Conservation (phyloP, 2,329 filamentous ascomycete genomes). For the Phyllosticta ampelicida region DNA sequence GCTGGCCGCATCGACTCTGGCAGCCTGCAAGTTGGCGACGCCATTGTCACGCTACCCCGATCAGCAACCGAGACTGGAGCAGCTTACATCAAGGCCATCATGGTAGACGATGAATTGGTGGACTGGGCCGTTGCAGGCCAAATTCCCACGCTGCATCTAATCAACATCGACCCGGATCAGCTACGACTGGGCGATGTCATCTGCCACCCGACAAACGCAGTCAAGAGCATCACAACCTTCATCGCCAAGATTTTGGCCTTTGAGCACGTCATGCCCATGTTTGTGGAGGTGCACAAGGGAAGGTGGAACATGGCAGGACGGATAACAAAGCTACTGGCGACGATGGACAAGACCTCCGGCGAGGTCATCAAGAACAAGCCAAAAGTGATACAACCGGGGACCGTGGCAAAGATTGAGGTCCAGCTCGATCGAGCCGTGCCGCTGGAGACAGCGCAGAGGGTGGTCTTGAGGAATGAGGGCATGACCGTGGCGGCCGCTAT, state of each 20-base stretch:
- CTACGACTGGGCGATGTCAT: conserved; percentile 71
- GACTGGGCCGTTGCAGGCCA: conserved; percentile 94
- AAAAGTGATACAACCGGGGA: conserved; percentile 68
- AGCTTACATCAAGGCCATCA: conserved; percentile 70
- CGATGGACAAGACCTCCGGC: conserved; percentile 70
- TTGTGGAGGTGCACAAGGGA: conserved; percentile 79
- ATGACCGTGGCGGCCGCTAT: conserved; percentile 81
- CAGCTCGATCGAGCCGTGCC: conserved; percentile 65
- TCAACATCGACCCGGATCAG: conserved; percentile 74
- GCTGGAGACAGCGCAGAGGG: conserved; percentile 65
- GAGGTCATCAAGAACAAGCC: conserved; percentile 72
- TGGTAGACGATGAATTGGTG: conserved; percentile 58
- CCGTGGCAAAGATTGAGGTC: conserved; percentile 65
- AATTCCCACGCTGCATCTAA: conserved; percentile 72
- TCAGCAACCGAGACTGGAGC: conserved; percentile 59
- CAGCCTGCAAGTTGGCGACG: conserved; percentile 73
- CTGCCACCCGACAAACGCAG: conserved; percentile 58
- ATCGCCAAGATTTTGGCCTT: conserved; percentile 80
- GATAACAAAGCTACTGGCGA: conserved; percentile 59
- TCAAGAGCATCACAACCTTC: conserved; percentile 62
- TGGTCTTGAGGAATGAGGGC: conserved; percentile 71
- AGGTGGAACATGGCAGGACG: conserved; percentile 67
- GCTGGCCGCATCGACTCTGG: conserved; percentile 80
- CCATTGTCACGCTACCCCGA: conserved; percentile 54
- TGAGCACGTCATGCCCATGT: conserved; percentile 79